These are phyloP conservation scores for Russula compacta DNA, from an alignment of 768 basidiomycete species.

Conservation along the genomic window DNA sequence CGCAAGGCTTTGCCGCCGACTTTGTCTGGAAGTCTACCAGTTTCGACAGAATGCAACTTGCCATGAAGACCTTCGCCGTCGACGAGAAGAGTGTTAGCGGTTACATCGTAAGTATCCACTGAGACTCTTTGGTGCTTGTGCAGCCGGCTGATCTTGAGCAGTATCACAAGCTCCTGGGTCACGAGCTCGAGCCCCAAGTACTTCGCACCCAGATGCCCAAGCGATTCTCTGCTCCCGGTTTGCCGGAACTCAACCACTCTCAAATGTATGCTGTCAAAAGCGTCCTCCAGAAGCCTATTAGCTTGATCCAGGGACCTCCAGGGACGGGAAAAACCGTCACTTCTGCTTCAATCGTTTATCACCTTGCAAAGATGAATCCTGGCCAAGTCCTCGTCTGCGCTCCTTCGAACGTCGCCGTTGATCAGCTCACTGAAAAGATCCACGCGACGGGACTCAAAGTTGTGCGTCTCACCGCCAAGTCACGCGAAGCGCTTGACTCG, in stretches of 20 bases:
- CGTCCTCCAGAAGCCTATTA: constrained; percentile 94
- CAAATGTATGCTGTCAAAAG: constrained; percentile 99
- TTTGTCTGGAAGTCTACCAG: constrained; percentile 99
- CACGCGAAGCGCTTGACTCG: constrained; percentile 96
- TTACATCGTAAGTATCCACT: constrained; percentile 69
- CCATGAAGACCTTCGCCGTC: constrained; percentile 99
- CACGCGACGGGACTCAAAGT: constrained; percentile 98
- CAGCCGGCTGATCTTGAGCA: constrained; percentile 26
- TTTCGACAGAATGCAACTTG: constrained; percentile 98
- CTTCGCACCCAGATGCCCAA: constrained; percentile 92
- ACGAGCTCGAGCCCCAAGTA: constrained; percentile 92
- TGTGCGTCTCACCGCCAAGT: constrained; percentile 95
- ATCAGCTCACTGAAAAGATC: constrained; percentile 98
- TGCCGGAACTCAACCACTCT: constrained; percentile 97
- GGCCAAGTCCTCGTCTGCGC: constrained; percentile 98
- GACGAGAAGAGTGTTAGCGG: constrained; percentile 99
- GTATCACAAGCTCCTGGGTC: constrained; percentile 98
- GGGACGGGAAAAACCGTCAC: constrained; percentile 99
- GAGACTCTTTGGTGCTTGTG: background rate
- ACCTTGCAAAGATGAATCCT: constrained; percentile 98
- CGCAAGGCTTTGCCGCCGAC: constrained; percentile 93
- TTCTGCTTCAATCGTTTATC: constrained; percentile 96
- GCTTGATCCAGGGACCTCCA: constrained; percentile 96
- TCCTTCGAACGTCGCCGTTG: constrained; percentile 98
- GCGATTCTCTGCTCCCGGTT: constrained; percentile 91